A percentile compares a stretch with the other conserved stretches of the same genome.
These are phyloP conservation scores for Exophiala sp. DNA, from an alignment of 2,329 filamentous ascomycete species.

Conservation along the genomic window DNA sequence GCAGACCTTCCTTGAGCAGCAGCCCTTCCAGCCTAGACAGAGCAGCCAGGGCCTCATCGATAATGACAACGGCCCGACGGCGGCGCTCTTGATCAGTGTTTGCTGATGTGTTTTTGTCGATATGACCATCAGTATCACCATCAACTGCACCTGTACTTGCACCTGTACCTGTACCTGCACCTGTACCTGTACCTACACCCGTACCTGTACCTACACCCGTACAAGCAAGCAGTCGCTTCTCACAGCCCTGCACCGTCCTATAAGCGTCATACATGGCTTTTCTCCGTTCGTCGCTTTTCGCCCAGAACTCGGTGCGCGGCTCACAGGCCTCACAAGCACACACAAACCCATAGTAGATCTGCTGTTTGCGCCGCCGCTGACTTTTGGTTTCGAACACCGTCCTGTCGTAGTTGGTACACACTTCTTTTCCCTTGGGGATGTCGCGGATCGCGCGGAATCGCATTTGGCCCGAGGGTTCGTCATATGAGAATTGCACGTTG, in stretches of 20 bases:
- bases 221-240: too few species aligned
- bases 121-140: neutral
- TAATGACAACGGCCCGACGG: neutral
- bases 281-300: conserved; percentile 23
- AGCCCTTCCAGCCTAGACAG: conserved; percentile 17
- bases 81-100: neutral
- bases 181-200: too few species aligned
- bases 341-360: conserved; percentile 25
- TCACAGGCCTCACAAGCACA: conserved; percentile 26
- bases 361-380: conserved; percentile 15
- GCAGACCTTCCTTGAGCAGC: conserved; percentile 23
- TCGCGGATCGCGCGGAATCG: conserved; percentile 23
- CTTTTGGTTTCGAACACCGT: conserved; percentile 12
- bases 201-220: too few species aligned
- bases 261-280: conserved; percentile 21
- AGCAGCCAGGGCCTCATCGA: conserved; percentile 4
- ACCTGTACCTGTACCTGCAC: too few species aligned
- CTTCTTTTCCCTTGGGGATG: conserved; percentile 24
- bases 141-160: too few species aligned
- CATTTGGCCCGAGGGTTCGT: conserved; percentile 16
- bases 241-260: conserved; percentile 9
- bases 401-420: conserved; percentile 25
- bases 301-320: conserved; percentile 23
- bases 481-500: conserved; percentile 25
- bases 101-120: too few species aligned